Evolutionary conservation across 225 moss, liverwort and hornwort genomes (phyloP).

Genomic region (Pleurozium schreberi): DNA sequence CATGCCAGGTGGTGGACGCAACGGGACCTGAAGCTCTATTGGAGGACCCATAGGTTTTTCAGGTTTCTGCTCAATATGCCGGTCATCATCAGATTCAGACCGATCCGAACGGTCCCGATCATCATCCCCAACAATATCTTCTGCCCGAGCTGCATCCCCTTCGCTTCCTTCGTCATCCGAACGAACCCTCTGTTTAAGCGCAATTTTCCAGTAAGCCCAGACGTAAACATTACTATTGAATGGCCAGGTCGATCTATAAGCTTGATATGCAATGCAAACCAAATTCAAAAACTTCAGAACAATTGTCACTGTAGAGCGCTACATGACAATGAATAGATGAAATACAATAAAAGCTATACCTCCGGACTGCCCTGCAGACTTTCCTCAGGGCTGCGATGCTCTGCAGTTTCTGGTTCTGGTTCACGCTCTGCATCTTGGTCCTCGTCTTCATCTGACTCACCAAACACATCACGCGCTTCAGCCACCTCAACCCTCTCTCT

Average conservation of each 20-base stretch:
- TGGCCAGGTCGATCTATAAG: background rate
- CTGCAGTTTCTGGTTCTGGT: conserved; percentile 49
- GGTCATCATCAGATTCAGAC: conserved; percentile 73
- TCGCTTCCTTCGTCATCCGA: conserved; percentile 82
- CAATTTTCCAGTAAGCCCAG: background rate
- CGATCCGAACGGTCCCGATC: conserved; percentile 43
- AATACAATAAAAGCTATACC: conserved; percentile 13
- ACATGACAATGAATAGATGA: background rate
- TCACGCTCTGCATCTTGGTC: conserved; percentile 48
- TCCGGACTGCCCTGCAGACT: conserved; percentile 59
- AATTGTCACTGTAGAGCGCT: background rate
- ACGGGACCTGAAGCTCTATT: conserved; percentile 63
- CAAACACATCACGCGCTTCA: conserved; percentile 86
- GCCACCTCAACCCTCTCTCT: conserved; percentile 47
- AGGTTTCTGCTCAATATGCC: conserved; percentile 59
- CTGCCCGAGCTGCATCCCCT: conserved; percentile 40
- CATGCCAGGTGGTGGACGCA: conserved; percentile 66
- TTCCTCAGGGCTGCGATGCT: conserved; percentile 43
- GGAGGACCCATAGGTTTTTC: conserved; percentile 96
- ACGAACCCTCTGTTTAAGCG: conserved; percentile 40
- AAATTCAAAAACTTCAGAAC: background rate
- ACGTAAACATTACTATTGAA: background rate
- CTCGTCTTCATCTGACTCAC: conserved; percentile 83
- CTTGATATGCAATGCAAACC: background rate
- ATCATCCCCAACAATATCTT: conserved; percentile 46